Percentiles rank a stretch among this genome's conserved stretches.
These are phyloP conservation scores for Meyerozyma guilliermondii DNA, from an alignment of 1,139 yeast species.

Conservation along the genomic window DNA sequence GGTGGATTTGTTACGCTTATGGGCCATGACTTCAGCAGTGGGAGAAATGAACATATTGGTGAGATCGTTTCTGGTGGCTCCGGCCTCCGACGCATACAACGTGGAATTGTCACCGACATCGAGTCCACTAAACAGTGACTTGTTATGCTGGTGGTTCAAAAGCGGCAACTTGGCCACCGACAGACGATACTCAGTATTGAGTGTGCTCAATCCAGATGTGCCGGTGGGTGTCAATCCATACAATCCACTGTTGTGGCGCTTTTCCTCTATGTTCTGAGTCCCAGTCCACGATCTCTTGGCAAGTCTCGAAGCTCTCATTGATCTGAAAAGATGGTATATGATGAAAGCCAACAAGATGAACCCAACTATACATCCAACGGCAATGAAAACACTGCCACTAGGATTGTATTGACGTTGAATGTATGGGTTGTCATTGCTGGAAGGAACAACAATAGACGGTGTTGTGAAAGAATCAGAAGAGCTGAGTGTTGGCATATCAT, in stretches of 20 bases:
- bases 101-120: constrained; percentile 35
- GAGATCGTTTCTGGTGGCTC: constrained; percentile 36
- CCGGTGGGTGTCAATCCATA: constrained; percentile 16
- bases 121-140: constrained; percentile 16
- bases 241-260: constrained; percentile 31
- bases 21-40: constrained; percentile 67
- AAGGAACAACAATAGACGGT: constrained; percentile 63
- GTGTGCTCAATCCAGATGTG: constrained; percentile 13
- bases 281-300: constrained; percentile 14
- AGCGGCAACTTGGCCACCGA: constrained; percentile 35
- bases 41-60: constrained; percentile 70
- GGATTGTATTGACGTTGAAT: constrained; percentile 48
- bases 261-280: constrained; percentile 34
- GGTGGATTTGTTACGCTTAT: constrained; percentile 26
- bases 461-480: constrained; percentile 30
- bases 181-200: constrained; percentile 17
- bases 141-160: constrained; percentile 20
- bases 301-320: constrained; percentile 1
- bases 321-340: background rate
- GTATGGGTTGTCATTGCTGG: constrained; percentile 56
- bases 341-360: constrained; percentile 45
- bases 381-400: constrained; percentile 75
- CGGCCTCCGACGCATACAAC: constrained; percentile 31
- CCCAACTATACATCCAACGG: constrained; percentile 67
- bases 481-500: constrained; percentile 5